phyloP scores from a whole-genome alignment of 2,329 filamentous ascomycete species.

The Aspergillus cejpii region DNA sequence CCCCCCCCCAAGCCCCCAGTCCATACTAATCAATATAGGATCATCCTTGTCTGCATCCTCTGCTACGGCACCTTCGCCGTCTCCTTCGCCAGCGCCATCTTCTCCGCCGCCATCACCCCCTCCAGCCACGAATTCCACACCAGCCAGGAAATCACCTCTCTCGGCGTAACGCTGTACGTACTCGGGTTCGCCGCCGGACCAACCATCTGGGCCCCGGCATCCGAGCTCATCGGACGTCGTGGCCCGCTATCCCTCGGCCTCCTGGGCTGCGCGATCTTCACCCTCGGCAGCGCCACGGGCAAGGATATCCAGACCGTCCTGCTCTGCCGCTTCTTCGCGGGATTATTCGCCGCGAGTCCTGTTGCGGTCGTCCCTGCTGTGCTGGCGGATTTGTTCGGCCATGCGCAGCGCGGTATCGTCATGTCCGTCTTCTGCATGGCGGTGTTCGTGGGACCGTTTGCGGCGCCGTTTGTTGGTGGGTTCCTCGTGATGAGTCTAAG shows the following conservation, averaged over 20 bases:
- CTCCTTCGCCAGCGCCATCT: conserved; percentile 56
- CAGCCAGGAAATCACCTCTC: conserved; percentile 38
- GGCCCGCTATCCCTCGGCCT: conserved; percentile 44
- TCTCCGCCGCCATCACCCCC: conserved; percentile 56
- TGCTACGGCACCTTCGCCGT: conserved; percentile 46
- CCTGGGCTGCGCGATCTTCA: conserved; percentile 42
- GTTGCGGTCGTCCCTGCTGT: conserved; percentile 42
- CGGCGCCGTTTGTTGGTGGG: conserved; percentile 48
- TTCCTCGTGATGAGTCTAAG: conserved; percentile 48
- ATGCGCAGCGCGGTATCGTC: conserved; percentile 37
- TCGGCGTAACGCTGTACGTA: conserved; percentile 47
- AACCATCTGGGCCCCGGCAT: conserved; percentile 56
- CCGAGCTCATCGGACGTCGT: conserved; percentile 55
- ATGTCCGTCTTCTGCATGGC: conserved; percentile 48
- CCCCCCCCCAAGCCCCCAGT: background rate
- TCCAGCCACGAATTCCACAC: conserved; percentile 48
- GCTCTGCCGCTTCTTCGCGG: conserved; percentile 44
- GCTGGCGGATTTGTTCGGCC: conserved; percentile 47
- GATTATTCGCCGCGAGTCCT: conserved; percentile 42
- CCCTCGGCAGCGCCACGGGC: conserved; percentile 40
- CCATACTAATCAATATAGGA: conserved; percentile 6
- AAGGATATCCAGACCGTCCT: conserved; percentile 40
- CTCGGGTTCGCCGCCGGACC: conserved; percentile 55
- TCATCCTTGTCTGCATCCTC: conserved; percentile 20
- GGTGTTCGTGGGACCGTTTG: conserved; percentile 46